A percentile compares a stretch with the other conserved stretches of the same genome.
Conservation (phyloP, 495 filamentous ascomycete species). For the Copromyces sp. region DNA sequence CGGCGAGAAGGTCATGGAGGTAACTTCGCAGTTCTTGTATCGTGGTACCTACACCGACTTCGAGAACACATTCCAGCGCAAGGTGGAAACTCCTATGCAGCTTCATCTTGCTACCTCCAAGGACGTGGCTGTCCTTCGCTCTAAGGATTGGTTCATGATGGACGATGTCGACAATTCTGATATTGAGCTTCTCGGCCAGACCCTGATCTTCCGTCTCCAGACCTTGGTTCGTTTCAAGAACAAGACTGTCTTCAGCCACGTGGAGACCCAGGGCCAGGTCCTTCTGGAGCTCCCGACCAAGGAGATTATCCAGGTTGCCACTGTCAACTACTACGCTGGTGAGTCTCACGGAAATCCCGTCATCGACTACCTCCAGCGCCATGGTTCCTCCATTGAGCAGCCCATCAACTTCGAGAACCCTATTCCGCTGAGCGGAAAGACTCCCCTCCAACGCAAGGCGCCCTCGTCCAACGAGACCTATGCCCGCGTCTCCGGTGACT, state of each 20-base stretch:
- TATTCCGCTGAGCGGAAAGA: conserved; percentile 90
- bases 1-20: conserved; percentile 89
- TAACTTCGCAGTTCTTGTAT: conserved; percentile 96
- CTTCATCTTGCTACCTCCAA: conserved; percentile 75
- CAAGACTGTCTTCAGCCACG: conserved; percentile 81
- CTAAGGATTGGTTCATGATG: conserved; percentile 94
- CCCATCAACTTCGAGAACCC: conserved; percentile 95
- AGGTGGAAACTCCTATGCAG: conserved; percentile 91
- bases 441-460: conserved; percentile 72
- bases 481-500: conserved; percentile 93
- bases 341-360: conserved; percentile 91
- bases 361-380: conserved; percentile 86
- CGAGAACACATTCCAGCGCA: conserved; percentile 97
- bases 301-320: conserved; percentile 91
- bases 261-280: conserved; percentile 88
- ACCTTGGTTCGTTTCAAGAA: conserved; percentile 91
- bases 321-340: conserved; percentile 86
- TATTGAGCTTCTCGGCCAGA: conserved; percentile 78
- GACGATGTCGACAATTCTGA: conserved; percentile 52
- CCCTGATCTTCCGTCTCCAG: conserved; percentile 90
- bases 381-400: conserved; percentile 90
- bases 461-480: conserved; percentile 98
- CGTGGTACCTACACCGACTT: conserved; percentile 86
- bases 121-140: conserved; percentile 86
- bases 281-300: conserved; percentile 93